Evolutionary conservation across 371 early-diverging fungal genomes (phyloP), one percentile per base, ranked within the genome.

Genomic region (Apophysomyces sp.): DNA sequence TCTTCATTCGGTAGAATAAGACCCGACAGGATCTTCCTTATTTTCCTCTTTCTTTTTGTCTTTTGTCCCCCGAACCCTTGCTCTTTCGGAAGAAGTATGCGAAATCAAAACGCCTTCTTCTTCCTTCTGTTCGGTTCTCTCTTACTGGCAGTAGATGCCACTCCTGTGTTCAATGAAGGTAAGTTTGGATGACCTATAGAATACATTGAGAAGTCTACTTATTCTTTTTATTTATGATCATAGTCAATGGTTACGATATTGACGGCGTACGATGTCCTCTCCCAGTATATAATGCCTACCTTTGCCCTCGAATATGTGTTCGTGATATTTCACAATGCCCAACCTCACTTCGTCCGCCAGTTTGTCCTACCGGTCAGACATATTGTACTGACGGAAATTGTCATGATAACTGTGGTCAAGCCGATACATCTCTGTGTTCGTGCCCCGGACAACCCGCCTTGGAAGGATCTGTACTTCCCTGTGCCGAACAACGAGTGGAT

Each of bases 291-390:
- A 32, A 66, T 36, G 61, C 74, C 21, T 76, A 70, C 28, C 72
- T 64, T 26, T 86, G 87, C 40, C 82, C 82, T 18, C 62, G 68
- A 5, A 65, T 86, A 13, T 86, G 87, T 58, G 84, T 80, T 13
- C 66, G 72, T 40, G 77, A 82, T 58, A 62, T 72, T n/a, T 29
- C 28, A n/a, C 53, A 36, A 26, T 83, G 84, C 55, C 84, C 84
- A 28, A 41, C 37, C n/a, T 27, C 26, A 27, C 34, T 39, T 24
- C 39, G 32, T 18, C 26, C 53, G 3, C 66, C 71, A 24, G 26
- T 37, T 36, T 83, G 84, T 57, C 68, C 69, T 18, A 0, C 54
- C 3, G 80, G 74, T 5, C 59, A 66, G 37, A 52, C 44, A 7
- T 79, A 73, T 34, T 83, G 84, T 57, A 63, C 57, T 24, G 81